Evolutionary conservation across 306 rosid species (phyloP).

Genomic region (Carpinus viminea): DNA sequence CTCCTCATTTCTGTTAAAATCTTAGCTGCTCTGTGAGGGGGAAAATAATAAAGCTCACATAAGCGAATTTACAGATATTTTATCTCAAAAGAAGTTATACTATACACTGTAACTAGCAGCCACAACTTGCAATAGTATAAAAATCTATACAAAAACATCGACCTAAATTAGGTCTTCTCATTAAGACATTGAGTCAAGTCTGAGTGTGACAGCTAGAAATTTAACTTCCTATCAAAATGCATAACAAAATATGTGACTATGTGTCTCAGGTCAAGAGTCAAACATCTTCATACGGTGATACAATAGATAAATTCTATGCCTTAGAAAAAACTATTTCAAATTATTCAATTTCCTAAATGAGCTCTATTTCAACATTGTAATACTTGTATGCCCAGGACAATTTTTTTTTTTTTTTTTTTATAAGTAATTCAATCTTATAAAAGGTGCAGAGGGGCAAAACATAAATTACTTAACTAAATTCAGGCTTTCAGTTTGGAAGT

Average conservation of each 20-base stretch:
- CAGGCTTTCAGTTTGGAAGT: background rate
- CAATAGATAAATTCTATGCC: background rate
- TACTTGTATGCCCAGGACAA: background rate
- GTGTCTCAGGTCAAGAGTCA: background rate
- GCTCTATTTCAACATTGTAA: background rate
- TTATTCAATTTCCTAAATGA: background rate
- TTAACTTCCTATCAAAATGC: conserved; percentile 8
- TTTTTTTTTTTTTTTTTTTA: too few species aligned
- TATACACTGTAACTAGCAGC: background rate
- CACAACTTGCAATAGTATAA: background rate
- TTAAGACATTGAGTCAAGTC: background rate
- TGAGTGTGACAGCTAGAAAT: background rate
- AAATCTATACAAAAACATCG: background rate
- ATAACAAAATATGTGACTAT: background rate
- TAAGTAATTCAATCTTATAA: too few species aligned
- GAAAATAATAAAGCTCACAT: conserved; percentile 27
- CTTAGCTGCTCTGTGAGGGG: conserved; percentile 70
- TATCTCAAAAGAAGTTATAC: background rate
- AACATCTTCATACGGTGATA: background rate
- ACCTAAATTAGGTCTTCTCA: background rate
- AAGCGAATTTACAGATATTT: conserved; percentile 3
- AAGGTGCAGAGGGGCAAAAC: background rate
- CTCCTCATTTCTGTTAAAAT: conserved; percentile 75
- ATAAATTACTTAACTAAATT: background rate
- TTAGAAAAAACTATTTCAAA: background rate